These are phyloP conservation scores for Salvia sclarea DNA, from an alignment of 305 asterid species.

Conservation along the genomic window DNA sequence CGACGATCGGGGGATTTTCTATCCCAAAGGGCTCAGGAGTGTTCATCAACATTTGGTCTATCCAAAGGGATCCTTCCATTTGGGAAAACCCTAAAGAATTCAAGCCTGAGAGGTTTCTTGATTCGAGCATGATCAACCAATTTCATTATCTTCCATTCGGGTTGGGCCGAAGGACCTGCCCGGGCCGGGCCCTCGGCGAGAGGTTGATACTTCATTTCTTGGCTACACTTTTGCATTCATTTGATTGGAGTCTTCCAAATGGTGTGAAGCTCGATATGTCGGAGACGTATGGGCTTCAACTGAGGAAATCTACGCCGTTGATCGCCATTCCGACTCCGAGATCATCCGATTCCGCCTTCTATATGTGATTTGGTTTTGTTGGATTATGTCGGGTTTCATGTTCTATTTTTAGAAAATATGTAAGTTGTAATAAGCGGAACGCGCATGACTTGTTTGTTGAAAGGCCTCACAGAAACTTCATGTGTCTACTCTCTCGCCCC, in stretches of 20 bases:
- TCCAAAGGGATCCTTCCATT: conserved; percentile 27
- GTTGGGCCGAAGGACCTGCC: conserved; percentile 38
- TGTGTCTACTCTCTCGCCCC: too few species aligned
- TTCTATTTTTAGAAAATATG: too few species aligned
- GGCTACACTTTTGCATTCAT: conserved; percentile 40
- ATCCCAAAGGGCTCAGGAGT: neutral
- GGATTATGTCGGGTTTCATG: too few species aligned
- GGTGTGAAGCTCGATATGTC: conserved; percentile 31
- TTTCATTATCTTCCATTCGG: conserved; percentile 32
- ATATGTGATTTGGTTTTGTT: too few species aligned
- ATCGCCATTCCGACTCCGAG: conserved; percentile 28
- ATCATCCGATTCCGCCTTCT: neutral
- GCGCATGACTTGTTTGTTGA: too few species aligned
- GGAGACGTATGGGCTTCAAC: conserved; percentile 30
- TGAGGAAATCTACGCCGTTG: conserved; percentile 29
- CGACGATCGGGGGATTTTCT: too few species aligned
- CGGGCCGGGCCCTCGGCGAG: conserved; percentile 23
- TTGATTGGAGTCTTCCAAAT: conserved; percentile 39
- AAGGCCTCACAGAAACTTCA: too few species aligned
- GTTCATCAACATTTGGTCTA: conserved; percentile 18
- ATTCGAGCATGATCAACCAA: conserved; percentile 4
- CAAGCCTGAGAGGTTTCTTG: conserved; percentile 38
- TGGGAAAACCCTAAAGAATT: conserved; percentile 45
- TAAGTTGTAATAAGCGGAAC: too few species aligned
- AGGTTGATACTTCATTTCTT: conserved; percentile 32